A percentile compares a stretch with the other conserved stretches of the same genome.
phyloP scores from a whole-genome alignment of 139 green algal species.

The Picochlorum sp. region DNA sequence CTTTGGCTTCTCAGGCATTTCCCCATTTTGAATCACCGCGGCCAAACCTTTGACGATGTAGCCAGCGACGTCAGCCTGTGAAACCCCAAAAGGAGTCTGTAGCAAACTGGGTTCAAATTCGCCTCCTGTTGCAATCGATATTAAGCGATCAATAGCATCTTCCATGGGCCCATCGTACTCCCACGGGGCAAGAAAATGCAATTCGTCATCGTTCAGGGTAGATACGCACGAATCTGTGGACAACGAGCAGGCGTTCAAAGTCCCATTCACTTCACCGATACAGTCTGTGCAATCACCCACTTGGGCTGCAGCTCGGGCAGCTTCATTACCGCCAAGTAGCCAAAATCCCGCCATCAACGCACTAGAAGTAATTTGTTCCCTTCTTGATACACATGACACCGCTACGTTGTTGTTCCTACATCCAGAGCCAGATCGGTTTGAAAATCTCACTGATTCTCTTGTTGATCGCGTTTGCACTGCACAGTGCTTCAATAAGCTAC shows the following conservation, averaged over 20 bases:
- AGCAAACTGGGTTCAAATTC: neutral
- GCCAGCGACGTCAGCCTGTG: conserved; percentile 13
- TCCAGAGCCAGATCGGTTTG: too few species aligned
- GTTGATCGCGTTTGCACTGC: too few species aligned
- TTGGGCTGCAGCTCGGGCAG: too few species aligned
- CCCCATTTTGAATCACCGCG: conserved; percentile 4
- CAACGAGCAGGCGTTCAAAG: conserved; percentile 37
- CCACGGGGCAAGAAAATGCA: conserved; percentile 44
- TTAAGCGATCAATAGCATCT: conserved; percentile 13
- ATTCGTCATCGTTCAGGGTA: conserved; percentile 45
- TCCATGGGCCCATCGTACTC: conserved; percentile 5
- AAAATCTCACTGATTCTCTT: too few species aligned
- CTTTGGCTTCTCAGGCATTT: conserved; percentile 12
- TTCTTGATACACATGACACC: too few species aligned
- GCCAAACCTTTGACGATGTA: conserved; percentile 23
- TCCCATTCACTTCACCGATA: conserved; percentile 44
- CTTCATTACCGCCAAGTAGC: too few species aligned
- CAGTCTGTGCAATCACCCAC: conserved; percentile 37
- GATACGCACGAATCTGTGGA: conserved; percentile 27
- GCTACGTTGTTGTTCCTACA: too few species aligned
- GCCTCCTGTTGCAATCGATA: conserved; percentile 22
- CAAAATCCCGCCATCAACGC: too few species aligned
- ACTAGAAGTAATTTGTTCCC: too few species aligned
- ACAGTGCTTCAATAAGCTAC: too few species aligned
- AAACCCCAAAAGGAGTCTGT: conserved; percentile 8